phyloP scores from a whole-genome alignment of 768 basidiomycete species.

The Pisolithus marmoratus region DNA sequence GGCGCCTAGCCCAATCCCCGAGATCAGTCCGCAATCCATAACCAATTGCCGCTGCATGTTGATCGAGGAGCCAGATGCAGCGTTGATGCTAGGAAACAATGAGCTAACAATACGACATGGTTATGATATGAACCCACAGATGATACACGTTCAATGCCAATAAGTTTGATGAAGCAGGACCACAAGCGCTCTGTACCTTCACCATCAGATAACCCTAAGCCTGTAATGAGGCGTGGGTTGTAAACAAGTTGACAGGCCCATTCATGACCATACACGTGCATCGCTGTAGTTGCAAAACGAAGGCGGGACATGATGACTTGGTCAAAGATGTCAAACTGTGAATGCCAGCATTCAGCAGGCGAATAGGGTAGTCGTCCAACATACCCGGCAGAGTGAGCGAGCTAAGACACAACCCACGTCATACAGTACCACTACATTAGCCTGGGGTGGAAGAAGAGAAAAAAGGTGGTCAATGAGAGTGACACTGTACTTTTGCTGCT shows the following conservation, averaged over 20 bases:
- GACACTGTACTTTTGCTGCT: too few species aligned
- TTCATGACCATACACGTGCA: conserved; percentile 37
- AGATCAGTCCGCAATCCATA: conserved; percentile 23
- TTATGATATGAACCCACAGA: conserved; percentile 22
- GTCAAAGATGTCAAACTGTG: not conserved
- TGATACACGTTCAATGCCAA: conserved; percentile 27
- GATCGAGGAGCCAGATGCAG: conserved; percentile 31
- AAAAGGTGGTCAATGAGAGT: too few species aligned
- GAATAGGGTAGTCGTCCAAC: too few species aligned
- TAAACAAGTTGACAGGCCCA: conserved; percentile 22
- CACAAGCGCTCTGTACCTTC: conserved; percentile 21
- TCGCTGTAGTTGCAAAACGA: conserved; percentile 27
- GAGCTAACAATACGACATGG: not conserved
- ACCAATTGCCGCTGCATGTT: conserved; percentile 23
- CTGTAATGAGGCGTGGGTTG: conserved; percentile 1
- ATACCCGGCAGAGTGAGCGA: too few species aligned
- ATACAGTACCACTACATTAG: too few species aligned
- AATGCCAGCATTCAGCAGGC: not conserved
- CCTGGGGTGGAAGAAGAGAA: too few species aligned
- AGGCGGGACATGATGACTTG: conserved; percentile 15
- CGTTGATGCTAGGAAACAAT: conserved; percentile 11
- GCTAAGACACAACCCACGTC: too few species aligned
- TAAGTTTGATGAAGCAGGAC: conserved; percentile 30
- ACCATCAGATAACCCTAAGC: conserved; percentile 5
- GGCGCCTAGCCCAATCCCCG: conserved; percentile 27